Evolutionary conservation across 2,329 filamentous ascomycete genomes (phyloP).

Genomic region (Mariannaea elegans): DNA sequence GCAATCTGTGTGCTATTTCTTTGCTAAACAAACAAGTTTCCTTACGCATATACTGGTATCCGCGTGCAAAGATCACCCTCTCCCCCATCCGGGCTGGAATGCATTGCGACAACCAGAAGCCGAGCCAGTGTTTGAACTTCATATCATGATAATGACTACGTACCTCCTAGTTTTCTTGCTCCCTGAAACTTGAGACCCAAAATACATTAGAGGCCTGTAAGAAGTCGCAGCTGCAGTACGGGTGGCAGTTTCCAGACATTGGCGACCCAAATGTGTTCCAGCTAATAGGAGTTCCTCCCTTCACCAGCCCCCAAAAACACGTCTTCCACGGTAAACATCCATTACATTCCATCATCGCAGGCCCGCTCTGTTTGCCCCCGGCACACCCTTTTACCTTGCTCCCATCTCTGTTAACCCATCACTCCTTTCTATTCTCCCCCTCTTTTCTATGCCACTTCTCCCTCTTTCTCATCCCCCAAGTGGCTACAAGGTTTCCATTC

Average conservation of each 20-base stretch:
- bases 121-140: neutral
- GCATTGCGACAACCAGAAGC: slow-evolving; percentile 34
- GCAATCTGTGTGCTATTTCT: neutral
- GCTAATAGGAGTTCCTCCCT: slow-evolving; percentile 10
- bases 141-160: neutral
- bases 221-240: slow-evolving; percentile 28
- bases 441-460: slow-evolving; percentile 19
- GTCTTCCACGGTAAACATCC: slow-evolving; percentile 38
- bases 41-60: neutral
- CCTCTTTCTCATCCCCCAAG: slow-evolving; percentile 21
- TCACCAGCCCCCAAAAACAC: slow-evolving; percentile 38
- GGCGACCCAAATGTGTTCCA: slow-evolving; percentile 18
- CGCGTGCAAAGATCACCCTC: neutral
- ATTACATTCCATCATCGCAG: slow-evolving; percentile 40
- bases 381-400: slow-evolving; percentile 28
- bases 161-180: neutral
- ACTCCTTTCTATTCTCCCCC: slow-evolving; percentile 17
- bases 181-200: neutral
- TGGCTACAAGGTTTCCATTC: slow-evolving; percentile 20
- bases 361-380: slow-evolving; percentile 13
- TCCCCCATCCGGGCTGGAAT: slow-evolving; percentile 37
- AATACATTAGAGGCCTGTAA: slow-evolving; percentile 21
- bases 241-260: slow-evolving; percentile 39
- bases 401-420: slow-evolving; percentile 23
- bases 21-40: neutral